Base-by-base conservation (phyloP, 148 eudicot species). In the Suaeda aralocaspica region DNA sequence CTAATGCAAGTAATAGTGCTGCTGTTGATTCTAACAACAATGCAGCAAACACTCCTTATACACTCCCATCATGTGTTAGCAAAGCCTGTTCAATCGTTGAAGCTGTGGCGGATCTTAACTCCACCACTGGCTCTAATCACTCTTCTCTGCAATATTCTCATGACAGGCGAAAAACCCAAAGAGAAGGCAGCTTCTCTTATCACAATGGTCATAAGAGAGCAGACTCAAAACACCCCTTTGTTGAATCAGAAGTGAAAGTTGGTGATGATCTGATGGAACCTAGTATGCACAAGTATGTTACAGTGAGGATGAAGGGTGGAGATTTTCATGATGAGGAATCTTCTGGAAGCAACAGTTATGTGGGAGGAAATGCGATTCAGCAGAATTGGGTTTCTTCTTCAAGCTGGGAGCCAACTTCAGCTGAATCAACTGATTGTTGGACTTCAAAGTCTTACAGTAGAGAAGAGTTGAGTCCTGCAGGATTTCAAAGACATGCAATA, bases 61-160 rank as follows among this genome's bases (percentile, higher is more conserved):
- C 88, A 9, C 86, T 88, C 66, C 96, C 96, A 18, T 60, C 93
- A 33, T 86, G 92, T 65, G 74, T 87, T 26, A 79, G 87, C 55
- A 91, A 94, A 72, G 95, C 94, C 21, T 66, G 79, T 77, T 91
- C 98, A 5, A 91, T 93, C 30, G 76, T 93, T 9, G 98, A 91
- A 55, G 99, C 99, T 39, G 97, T 94, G 29, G 99, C 99, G 0
- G 99, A 94, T 66, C 96, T 94, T 33, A 94, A 91, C 76, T 93
- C 98, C 65, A 76, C 81, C 31, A 81, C 88, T 3, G 76, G 74
- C 62, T 72, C 85, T n/a, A 75, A 72, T 61, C 30, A 61, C 15
- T 77, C 82, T 15, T 19, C 50, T 33, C 31, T 36, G 21, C 55
- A 56, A 12, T 63, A 70, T 42, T 36, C 74, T 31, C 74, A 75